Evolutionary conservation across 1,284 basidiomycete species (phyloP).

Genomic region (Ustilago trichophora): DNA sequence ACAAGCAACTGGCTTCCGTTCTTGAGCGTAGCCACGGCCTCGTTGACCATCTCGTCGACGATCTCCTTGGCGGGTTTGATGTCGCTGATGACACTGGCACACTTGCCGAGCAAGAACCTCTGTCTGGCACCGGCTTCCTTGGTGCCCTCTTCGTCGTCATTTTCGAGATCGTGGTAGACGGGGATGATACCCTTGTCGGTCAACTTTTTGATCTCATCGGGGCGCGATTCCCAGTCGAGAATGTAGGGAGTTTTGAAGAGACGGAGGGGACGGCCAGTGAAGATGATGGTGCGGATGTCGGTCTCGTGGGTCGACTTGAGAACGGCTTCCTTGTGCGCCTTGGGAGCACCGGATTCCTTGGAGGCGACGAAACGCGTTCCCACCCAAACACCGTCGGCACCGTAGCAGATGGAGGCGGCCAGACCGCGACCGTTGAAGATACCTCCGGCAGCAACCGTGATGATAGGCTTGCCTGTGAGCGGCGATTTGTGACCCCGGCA

Average conservation of each 20-base stretch:
- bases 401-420: slow-evolving; percentile 57
- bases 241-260: slow-evolving; percentile 66
- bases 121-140: slow-evolving; percentile 47
- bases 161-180: slow-evolving; percentile 57
- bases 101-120: slow-evolving; percentile 60
- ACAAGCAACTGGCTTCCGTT: slow-evolving; percentile 42
- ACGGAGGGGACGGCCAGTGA: slow-evolving; percentile 80
- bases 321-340: slow-evolving; percentile 60
- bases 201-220: slow-evolving; percentile 61
- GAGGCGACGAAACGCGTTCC: slow-evolving; percentile 87
- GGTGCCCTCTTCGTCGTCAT: slow-evolving; percentile 58
- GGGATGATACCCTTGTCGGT: slow-evolving; percentile 60
- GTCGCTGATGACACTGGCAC: slow-evolving; percentile 71
- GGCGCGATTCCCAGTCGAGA: slow-evolving; percentile 57
- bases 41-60: slow-evolving; percentile 58
- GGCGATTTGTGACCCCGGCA: slow-evolving; percentile 54
- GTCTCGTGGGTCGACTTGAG: slow-evolving; percentile 60
- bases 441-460: slow-evolving; percentile 58
- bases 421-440: slow-evolving; percentile 58
- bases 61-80: slow-evolving; percentile 59
- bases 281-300: slow-evolving; percentile 61
- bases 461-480: slow-evolving; percentile 57
- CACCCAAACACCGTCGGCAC: slow-evolving; percentile 59
- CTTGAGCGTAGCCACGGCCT: slow-evolving; percentile 49
- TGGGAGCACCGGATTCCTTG: slow-evolving; percentile 56